Percentiles rank a stretch among this genome's conserved stretches.
phyloP scores from a whole-genome alignment of 257 asterid species.

The Solanum pinnatisectum region DNA sequence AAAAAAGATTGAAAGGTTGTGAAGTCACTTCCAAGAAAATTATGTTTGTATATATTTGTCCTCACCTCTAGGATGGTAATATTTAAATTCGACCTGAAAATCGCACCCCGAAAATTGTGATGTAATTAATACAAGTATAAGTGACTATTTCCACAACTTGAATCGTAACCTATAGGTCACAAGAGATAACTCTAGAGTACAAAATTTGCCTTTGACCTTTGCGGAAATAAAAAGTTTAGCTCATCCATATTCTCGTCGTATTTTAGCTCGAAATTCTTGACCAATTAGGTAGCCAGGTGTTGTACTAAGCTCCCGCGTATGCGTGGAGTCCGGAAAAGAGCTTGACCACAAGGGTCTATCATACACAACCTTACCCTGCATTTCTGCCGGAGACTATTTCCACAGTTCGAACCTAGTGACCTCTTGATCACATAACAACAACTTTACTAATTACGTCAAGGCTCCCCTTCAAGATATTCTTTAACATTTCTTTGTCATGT shows the following conservation, averaged over 20 bases:
- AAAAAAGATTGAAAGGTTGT: background rate
- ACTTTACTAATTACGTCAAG: background rate
- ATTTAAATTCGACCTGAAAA: background rate
- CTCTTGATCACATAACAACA: background rate
- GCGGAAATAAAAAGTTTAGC: background rate
- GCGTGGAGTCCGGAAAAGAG: background rate
- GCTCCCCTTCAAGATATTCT: background rate
- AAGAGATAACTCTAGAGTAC: too few species aligned
- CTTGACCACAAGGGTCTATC: background rate
- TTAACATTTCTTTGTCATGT: background rate
- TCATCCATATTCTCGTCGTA: background rate
- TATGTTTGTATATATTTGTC: background rate
- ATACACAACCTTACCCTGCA: too few species aligned
- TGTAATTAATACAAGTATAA: background rate
- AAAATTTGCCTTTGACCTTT: background rate
- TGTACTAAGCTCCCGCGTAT: background rate
- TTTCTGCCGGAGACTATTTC: background rate
- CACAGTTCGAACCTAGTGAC: background rate
- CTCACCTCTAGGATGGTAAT: background rate
- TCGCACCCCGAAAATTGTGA: background rate
- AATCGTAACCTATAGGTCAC: background rate
- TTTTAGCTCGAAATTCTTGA: background rate
- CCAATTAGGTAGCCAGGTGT: background rate
- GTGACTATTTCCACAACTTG: background rate
- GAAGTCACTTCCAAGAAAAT: background rate